Evolutionary conservation across 2,329 filamentous ascomycete genomes (phyloP), one percentile per base, ranked within the genome.

Genomic region (Taxawa tesnikishii): DNA sequence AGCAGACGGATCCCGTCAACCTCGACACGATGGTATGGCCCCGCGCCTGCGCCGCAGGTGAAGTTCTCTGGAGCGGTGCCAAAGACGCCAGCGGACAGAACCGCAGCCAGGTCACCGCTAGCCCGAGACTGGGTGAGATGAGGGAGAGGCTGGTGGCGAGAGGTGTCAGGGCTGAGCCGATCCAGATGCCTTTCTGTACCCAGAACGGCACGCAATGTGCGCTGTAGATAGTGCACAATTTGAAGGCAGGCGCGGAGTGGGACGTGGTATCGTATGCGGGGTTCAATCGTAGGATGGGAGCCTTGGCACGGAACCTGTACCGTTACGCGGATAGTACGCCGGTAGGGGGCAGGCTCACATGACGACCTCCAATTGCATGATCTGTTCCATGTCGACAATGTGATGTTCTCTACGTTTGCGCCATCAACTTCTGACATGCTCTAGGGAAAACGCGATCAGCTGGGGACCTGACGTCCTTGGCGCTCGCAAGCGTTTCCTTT

Each of bases 11-110:
- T 54, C 58, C 72, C 3, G 60, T 73, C n/a, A 85, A 78, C 50
- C 53, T 93, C 10, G 83, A 93, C 58, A 61, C 62, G 21, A 73
- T 82, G 54, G 58, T 88, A 6, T 93, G 83, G 84, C 83, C 84
- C 6, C 68, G 84, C 5, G 74, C 73, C 2, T 70, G 69, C 31
- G 83, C 81, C 0, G 80, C 77, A 1, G 81, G 70, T 15, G 84
- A 92, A 59, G 74, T 87, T 1, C 65, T 88, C 28, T 93, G 84
- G 84, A 81, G 74, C 25, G 83, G 83, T 15, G 60, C 65, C 3
- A 68, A 70, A 37, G 80, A 87, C 48, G 67, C 62, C 3, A 52
- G 63, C 11, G 80, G 81, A 2, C 57, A 70, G 49, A 84, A 84
- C 54, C 63, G 83, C 32, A 80, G 73, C 39, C 78, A 83, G 59